Base-by-base conservation (phyloP, 78 protist genomes). In the Pigoraptor vietnamica region DNA sequence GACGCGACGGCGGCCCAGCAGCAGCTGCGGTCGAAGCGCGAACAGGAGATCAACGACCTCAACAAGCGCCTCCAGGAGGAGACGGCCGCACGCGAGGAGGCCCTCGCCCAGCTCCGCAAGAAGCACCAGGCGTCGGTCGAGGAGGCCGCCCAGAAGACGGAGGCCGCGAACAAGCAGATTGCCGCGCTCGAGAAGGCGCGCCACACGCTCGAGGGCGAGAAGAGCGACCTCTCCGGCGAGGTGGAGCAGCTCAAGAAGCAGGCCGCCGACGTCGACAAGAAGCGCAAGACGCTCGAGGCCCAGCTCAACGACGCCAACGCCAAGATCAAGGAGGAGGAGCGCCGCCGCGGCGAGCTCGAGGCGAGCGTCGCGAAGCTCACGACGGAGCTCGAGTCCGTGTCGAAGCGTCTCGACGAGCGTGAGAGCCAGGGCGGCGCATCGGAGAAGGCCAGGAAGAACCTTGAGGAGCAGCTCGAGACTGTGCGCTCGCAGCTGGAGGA, bases 241-340 rank as follows among this genome's bases (percentile, higher is more conserved):
- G 34, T 83, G 1, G 88, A 83, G 35, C 23, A 2, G 39, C 88
- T 83, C 39, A 32, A 35, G 35, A 24, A 6, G 39, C 35, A n/a
- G 39, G 29, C 19, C 34, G 88, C 89, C 79, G 79, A 56, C 79
- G 79, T 48, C 89, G 89, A 91, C 48, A n/a, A 82, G 83, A 39
- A 83, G 89, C 81, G 86, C 39, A 87, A 81, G 90, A 0, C 94
- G n/a, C n/a, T 83, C 56, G 87, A 89, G 34, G 67, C n/a, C 33
- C 38, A 82, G 82, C 82, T 91, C 34, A 82, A 38, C 48, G 81
- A 81, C 37, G 38, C 88, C 89, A 91, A 33, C 23, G 83, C 1
- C 33, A 1, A 0, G 25, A 36, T 91, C 86, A 32, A 91, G 89
- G 89, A 91, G 34, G 39, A 87, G 87, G 14, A 36, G 38, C 87